Conservation (phyloP, 1,284 basidiomycete species). For the Prillingera fragicola region DNA sequence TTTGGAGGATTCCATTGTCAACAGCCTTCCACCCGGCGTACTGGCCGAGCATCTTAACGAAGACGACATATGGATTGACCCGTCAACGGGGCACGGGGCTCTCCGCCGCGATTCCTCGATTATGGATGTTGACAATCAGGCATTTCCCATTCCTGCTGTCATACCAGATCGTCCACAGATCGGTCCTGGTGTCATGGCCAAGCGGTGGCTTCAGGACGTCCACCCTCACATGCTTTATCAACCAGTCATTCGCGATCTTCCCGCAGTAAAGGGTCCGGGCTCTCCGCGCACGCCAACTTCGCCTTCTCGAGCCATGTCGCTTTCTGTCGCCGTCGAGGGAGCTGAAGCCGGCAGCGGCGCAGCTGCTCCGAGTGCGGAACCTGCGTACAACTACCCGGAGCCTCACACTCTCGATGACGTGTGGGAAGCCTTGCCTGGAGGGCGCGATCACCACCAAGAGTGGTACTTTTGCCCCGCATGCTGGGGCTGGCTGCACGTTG, state of each 20-base stretch:
- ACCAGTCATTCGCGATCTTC: constrained; percentile 27
- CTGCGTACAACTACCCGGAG: constrained; percentile 6
- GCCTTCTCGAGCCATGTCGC: not conserved
- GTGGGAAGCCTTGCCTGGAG: constrained; percentile 33
- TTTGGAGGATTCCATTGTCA: constrained; percentile 28
- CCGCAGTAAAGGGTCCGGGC: constrained; percentile 6
- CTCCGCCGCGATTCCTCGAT: not conserved
- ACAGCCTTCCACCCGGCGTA: constrained; percentile 31
- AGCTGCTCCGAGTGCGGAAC: not conserved
- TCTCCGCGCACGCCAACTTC: not conserved
- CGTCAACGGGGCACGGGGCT: constrained; percentile 2
- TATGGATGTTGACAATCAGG: constrained; percentile 21
- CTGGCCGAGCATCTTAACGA: constrained; percentile 31
- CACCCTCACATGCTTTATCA: constrained; percentile 35
- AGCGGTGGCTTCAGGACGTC: constrained; percentile 22
- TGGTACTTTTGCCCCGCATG: constrained; percentile 43
- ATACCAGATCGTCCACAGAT: constrained; percentile 28
- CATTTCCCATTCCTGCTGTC: not conserved
- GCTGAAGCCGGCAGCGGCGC: not conserved
- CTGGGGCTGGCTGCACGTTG: constrained; percentile 36
- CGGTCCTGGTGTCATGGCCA: constrained; percentile 31
- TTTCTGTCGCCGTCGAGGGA: not conserved
- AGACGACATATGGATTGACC: no score
- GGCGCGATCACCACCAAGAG: constrained; percentile 16
- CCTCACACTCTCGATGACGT: constrained; percentile 24